Percentiles rank a stretch among this genome's conserved stretches.
phyloP scores from a whole-genome alignment of 2,329 filamentous ascomycete species.

The Trichoderma sp. region DNA sequence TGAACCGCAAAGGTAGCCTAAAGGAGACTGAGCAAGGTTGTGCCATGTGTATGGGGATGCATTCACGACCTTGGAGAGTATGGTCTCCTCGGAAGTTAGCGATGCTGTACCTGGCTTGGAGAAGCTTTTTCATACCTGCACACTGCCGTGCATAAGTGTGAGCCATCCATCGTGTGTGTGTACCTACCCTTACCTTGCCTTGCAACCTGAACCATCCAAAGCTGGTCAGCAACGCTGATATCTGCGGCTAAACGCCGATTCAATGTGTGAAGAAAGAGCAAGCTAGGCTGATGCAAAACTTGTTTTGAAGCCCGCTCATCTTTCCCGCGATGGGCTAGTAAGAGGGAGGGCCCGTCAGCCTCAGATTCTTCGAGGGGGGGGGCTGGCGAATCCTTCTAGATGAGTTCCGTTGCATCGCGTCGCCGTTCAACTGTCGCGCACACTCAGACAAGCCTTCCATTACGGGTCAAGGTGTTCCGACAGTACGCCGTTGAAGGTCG shows the following conservation, averaged over 20 bases:
- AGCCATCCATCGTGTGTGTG: not conserved
- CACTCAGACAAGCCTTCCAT: not conserved
- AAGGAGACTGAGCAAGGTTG: not conserved
- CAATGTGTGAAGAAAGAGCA: not conserved
- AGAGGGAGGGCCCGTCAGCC: not conserved
- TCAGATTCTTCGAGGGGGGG: not conserved
- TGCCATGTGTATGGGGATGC: not conserved
- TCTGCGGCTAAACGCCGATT: not conserved
- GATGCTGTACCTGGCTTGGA: not conserved
- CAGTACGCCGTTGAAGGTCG: not conserved
- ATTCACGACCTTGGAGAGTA: not conserved
- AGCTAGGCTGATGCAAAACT: not conserved
- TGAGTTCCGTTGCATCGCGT: constrained; percentile 11
- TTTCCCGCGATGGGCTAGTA: not conserved
- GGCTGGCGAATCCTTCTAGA: not conserved
- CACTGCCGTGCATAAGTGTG: not conserved
- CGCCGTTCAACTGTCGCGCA: not conserved
- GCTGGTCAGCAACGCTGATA: constrained; percentile 5
- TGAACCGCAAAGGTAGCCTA: not conserved
- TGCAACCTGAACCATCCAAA: not conserved
- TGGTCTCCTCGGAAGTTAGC: not conserved
- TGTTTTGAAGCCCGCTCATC: not conserved
- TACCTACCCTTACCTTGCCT: not conserved
- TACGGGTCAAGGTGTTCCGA: not conserved
- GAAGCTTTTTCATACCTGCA: not conserved